Conservation (phyloP, 139 green algal species). For the Chlamydomonas eustigma region DNA sequence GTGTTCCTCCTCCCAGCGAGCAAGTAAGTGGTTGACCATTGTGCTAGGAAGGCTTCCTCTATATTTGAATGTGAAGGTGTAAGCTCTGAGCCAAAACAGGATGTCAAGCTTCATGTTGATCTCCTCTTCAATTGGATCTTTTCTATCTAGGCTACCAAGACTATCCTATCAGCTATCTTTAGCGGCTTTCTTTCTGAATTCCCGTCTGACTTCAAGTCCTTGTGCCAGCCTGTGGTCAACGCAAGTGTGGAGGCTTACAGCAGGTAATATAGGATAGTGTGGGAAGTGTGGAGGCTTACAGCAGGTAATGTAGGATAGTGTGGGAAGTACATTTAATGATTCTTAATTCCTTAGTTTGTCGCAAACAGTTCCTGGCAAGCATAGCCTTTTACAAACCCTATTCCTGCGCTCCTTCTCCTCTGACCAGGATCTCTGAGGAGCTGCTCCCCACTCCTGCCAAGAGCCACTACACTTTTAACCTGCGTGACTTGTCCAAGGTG, state of each 20-base stretch:
- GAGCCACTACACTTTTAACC: conserved; percentile 84
- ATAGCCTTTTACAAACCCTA: neutral
- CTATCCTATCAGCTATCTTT: conserved; percentile 75
- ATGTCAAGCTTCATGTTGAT: neutral
- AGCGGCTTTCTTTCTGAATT: conserved; percentile 72
- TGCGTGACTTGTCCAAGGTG: conserved; percentile 76
- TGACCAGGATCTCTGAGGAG: conserved; percentile 51
- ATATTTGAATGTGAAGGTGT: no score
- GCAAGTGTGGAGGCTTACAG: conserved; percentile 65
- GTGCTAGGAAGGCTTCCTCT: no score
- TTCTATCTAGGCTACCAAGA: conserved; percentile 55
- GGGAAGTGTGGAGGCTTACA: no score
- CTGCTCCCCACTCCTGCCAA: conserved; percentile 73
- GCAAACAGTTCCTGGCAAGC: neutral
- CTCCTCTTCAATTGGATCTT: neutral
- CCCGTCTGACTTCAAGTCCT: conserved; percentile 38
- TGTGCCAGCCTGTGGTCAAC: conserved; percentile 57
- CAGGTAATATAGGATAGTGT: conserved; percentile 10
- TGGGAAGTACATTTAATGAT: no score
- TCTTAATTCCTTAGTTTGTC: neutral
- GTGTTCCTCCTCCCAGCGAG: conserved; percentile 59
- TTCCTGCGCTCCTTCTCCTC: conserved; percentile 6
- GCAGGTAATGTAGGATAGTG: no score
- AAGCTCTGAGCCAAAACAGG: no score
- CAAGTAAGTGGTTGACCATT: neutral